Evolutionary conservation across 495 filamentous ascomycete species (phyloP), one percentile per base, ranked within the genome.

Genomic region (Tuber microsphaerosporum): DNA sequence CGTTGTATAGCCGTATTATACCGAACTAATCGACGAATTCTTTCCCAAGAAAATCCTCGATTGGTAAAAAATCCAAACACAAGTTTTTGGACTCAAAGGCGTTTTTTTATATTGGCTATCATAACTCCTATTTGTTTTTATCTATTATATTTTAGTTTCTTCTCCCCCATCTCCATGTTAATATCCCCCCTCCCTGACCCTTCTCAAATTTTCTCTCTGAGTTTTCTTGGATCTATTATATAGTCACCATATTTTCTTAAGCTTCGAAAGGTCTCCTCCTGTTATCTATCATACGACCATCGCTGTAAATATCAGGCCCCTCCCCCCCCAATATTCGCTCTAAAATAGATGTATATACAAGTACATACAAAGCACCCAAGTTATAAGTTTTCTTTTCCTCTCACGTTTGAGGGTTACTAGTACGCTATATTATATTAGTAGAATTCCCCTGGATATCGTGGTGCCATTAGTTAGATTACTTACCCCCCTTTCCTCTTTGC

Each of bases 21-120:
- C 92, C 80, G 92, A 92, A 74, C 87, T 95, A 51, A 94, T 97
- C 77, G 88, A 94, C 72, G 92, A 94, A 85, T 95, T 89, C 82
- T 95, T 95, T 82, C 92, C 92, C 26, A 86, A 89, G 73, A 91
- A 87, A 87, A 86, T 91, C 42, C 87, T 97, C 80, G 89, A 87
- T 84, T 95, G 93, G 93, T 96, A 37, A 37, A 26, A 65, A 17
- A 31, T 14, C 31, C 26, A 12, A 65, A 31, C 26, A 61, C 31
- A 61, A 65, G 14, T 17, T 65, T 65, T 34, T 34, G 26, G 10
- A 31, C 14, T 26, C 9, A n/a, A 2, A 0, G 22, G 34, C 39
- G 39, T 41, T 41, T 61, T 37, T 37, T 37, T 37, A 37, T 37
- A 37, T 37, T 37, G 2, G 34, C 34, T 37, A 37, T 37, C 34